Evolutionary conservation across 495 filamentous ascomycete species (phyloP), one percentile per base, ranked within the genome.

Genomic region (Penicillium soppii): DNA sequence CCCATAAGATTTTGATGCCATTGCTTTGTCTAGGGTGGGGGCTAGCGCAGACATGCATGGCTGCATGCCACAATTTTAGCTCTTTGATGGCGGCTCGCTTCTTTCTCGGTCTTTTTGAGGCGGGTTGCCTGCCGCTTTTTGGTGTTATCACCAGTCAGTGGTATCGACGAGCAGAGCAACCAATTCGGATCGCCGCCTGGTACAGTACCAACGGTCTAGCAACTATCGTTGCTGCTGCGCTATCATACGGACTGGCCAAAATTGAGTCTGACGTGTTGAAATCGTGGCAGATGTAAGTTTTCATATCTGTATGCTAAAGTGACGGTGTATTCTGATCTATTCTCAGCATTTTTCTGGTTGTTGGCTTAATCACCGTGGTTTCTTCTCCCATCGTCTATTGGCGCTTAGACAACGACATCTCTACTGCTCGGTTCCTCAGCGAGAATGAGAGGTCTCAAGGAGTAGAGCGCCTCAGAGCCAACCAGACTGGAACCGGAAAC

Each of bases 1-100:
- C 82, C 0, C 82, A 79, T 54, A 75, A 79, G n/a, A 80, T 83
- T 32, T 65, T 88, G 2, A 85, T 86, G 83, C 81, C 84, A 0
- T 25, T 43, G 0, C 59, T 86, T n/a, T 69, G 78, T 9, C 62
- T 85, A 8, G 82, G 82, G 25, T 62, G 77, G 77, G 77, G 76
- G 4, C 63, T 78, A 45, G 67, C 77, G 2, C 71, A 76, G 47
- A 56, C 73, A 0, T 60, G 59, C 33, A 76, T 78, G 72, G 75
- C 76, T 1, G 73, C 72, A 1, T 73, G 69, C 25, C 62, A 74
- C 33, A 72, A 63, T 43, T 77, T 74, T 49, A 26, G 52, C 4
- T 52, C 51, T 0, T 59, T 85, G 13, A 69, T 85, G 52, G 75
- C 71, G 0, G 54, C 71, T 5, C 67, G 74, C 0, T 77, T 77